Percentiles rank a stretch among this genome's conserved stretches.
Evolutionary conservation across 768 basidiomycete species (phyloP).

Genomic region (Krasilnikovozyma curviuscula): DNA sequence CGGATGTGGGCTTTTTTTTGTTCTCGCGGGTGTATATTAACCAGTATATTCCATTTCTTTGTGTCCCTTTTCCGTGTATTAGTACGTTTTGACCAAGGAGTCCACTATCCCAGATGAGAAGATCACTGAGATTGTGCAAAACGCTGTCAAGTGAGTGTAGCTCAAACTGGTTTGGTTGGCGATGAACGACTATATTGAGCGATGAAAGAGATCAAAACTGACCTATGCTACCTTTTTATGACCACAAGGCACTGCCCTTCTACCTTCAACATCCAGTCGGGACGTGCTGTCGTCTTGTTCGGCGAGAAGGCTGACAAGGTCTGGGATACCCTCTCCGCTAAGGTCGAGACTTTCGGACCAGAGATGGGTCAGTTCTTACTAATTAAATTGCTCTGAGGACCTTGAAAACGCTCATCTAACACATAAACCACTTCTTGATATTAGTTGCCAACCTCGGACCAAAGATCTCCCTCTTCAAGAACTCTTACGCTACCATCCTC

Average conservation of each 20-base stretch:
- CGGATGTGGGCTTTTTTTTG: no score
- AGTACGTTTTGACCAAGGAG: constrained; percentile 23
- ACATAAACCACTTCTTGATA: no score
- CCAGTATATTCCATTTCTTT: no score
- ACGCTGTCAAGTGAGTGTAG: constrained; percentile 24
- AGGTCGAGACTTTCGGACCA: no score
- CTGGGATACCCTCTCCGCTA: constrained; percentile 20
- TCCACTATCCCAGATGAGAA: constrained; percentile 19
- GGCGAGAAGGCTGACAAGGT: constrained; percentile 19
- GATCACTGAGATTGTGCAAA: constrained; percentile 22
- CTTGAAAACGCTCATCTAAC: no score
- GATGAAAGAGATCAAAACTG: no score
- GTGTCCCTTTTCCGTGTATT: no score
- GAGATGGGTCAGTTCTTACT: no score
- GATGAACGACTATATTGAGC: no score
- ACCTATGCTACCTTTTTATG: constrained; percentile 15
- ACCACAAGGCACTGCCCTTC: background rate
- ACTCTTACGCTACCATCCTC: constrained; percentile 25
- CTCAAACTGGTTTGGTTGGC: no score
- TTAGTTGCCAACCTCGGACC: constrained; percentile 5
- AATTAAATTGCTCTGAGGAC: no score
- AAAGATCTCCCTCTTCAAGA: constrained; percentile 19
- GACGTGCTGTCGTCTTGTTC: constrained; percentile 23
- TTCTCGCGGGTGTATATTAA: no score
- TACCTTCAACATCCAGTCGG: constrained; percentile 24